Evolutionary conservation across 192 early-diverging fungal species (phyloP).

Genomic region (Mortierella hygrophila): DNA sequence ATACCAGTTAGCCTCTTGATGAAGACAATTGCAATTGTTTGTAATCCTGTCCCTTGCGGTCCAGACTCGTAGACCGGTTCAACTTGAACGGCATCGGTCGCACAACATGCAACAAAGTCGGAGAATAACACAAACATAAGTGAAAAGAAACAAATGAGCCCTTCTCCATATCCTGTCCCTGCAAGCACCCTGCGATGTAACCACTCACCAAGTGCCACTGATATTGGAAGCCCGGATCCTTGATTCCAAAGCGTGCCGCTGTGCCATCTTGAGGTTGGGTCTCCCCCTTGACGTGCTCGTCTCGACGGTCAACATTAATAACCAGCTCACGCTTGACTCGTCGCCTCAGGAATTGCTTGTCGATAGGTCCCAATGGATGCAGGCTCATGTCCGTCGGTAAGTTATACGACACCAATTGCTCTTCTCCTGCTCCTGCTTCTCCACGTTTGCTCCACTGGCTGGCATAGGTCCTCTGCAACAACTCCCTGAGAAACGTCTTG

Average conservation of each 20-base stretch:
- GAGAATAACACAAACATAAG: background rate
- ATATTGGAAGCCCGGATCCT: slow-evolving; percentile 79
- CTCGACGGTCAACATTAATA: slow-evolving; percentile 15
- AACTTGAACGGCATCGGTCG: background rate
- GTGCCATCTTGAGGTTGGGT: slow-evolving; percentile 22
- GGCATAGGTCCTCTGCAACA: slow-evolving; percentile 9
- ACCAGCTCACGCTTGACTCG: slow-evolving; percentile 46
- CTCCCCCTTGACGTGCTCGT: slow-evolving; percentile 28
- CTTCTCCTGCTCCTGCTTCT: no score
- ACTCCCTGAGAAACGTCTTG: slow-evolving; percentile 17
- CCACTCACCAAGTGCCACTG: slow-evolving; percentile 87
- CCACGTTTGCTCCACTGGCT: slow-evolving; percentile 19
- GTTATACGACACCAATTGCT: background rate
- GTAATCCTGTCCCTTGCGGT: background rate
- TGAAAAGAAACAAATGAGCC: background rate
- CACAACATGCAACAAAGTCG: no score
- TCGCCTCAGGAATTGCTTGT: slow-evolving; percentile 52
- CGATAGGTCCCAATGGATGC: slow-evolving; percentile 38
- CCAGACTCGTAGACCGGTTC: background rate
- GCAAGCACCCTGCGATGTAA: background rate
- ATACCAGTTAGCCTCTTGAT: background rate
- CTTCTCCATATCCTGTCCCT: background rate
- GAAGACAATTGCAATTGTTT: background rate
- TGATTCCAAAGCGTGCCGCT: slow-evolving; percentile 62
- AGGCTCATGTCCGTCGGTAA: background rate